Percentiles rank a stretch among this genome's conserved stretches.
These are phyloP conservation scores for Kwoniella dendrophila DNA, from an alignment of 768 basidiomycete genomes.

Conservation along the genomic window DNA sequence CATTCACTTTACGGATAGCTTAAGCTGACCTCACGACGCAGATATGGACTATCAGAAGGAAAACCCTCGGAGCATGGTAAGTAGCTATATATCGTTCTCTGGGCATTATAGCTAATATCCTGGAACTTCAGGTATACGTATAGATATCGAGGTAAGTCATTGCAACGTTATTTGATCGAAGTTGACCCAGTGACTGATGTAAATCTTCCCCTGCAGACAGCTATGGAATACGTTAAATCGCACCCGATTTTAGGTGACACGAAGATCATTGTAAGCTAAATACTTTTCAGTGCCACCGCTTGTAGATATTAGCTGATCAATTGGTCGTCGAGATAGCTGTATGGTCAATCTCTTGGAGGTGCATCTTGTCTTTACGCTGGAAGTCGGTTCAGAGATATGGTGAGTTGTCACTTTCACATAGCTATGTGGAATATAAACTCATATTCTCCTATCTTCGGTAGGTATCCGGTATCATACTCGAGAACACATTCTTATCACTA, in stretches of 20 bases:
- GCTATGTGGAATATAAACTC: neutral
- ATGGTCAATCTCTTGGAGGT: conserved; percentile 66
- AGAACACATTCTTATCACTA: conserved; percentile 90
- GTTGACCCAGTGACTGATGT: no score
- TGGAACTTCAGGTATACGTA: conserved; percentile 65
- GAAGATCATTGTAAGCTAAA: conserved; percentile 63
- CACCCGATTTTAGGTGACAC: conserved; percentile 70
- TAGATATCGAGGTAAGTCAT: conserved; percentile 75
- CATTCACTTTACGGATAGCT: conserved; percentile 2
- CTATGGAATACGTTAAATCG: conserved; percentile 70
- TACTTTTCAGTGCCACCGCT: neutral
- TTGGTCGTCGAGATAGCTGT: conserved; percentile 65
- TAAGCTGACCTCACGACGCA: conserved; percentile 51
- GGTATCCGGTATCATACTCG: conserved; percentile 79
- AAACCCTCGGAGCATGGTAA: conserved; percentile 79
- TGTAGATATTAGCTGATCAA: neutral
- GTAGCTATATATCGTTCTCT: conserved; percentile 12
- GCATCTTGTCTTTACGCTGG: conserved; percentile 89
- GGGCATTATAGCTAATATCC: neutral
- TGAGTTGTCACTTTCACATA: conserved; percentile 48
- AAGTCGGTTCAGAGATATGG: conserved; percentile 71
- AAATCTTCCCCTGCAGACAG: no score
- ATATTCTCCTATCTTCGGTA: conserved; percentile 46
- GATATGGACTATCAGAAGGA: conserved; percentile 87
- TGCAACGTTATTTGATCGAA: no score